Percentiles rank a stretch among this genome's conserved stretches.
These are phyloP conservation scores for Mollisiaceae sp. DNA, from an alignment of 2,329 filamentous ascomycete species.

Conservation along the genomic window DNA sequence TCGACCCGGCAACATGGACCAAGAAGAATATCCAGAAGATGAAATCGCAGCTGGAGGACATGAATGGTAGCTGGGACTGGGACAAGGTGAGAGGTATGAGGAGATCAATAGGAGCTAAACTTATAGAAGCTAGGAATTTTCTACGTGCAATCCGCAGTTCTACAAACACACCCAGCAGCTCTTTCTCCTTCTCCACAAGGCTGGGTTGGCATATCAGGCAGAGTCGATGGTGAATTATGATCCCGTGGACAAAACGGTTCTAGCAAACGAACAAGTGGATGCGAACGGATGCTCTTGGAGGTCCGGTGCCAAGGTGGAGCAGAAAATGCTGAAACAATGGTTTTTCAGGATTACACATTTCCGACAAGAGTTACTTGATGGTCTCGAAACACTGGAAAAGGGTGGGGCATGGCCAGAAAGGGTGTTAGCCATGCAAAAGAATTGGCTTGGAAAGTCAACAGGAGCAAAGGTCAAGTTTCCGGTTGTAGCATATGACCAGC, in stretches of 20 bases:
- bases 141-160: slow-evolving; percentile 82
- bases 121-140: slow-evolving; percentile 66
- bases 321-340: slow-evolving; percentile 83
- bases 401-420: slow-evolving; percentile 78
- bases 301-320: slow-evolving; percentile 83
- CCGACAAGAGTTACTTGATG: slow-evolving; percentile 72
- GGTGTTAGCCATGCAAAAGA: slow-evolving; percentile 81
- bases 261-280: slow-evolving; percentile 95
- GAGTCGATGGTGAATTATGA: slow-evolving; percentile 90
- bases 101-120: background rate
- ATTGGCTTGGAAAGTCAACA: slow-evolving; percentile 84
- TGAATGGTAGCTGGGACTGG: slow-evolving; percentile 88
- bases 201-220: slow-evolving; percentile 80
- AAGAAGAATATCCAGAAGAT: slow-evolving; percentile 79
- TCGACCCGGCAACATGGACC: slow-evolving; percentile 82
- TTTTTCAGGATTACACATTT: slow-evolving; percentile 85
- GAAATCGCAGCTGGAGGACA: slow-evolving; percentile 78
- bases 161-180: slow-evolving; percentile 90
- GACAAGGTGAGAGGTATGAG: slow-evolving; percentile 63
- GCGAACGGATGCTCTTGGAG: slow-evolving; percentile 85
- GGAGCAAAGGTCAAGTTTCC: slow-evolving; percentile 77
- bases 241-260: slow-evolving; percentile 84
- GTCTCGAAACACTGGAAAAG: slow-evolving; percentile 68
- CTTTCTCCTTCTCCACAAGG: slow-evolving; percentile 77
- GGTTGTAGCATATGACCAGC: slow-evolving; percentile 47